A percentile compares a stretch with the other conserved stretches of the same genome.
Conservation (phyloP, 805 yeast species). For the Hyphopichia homilentoma region DNA sequence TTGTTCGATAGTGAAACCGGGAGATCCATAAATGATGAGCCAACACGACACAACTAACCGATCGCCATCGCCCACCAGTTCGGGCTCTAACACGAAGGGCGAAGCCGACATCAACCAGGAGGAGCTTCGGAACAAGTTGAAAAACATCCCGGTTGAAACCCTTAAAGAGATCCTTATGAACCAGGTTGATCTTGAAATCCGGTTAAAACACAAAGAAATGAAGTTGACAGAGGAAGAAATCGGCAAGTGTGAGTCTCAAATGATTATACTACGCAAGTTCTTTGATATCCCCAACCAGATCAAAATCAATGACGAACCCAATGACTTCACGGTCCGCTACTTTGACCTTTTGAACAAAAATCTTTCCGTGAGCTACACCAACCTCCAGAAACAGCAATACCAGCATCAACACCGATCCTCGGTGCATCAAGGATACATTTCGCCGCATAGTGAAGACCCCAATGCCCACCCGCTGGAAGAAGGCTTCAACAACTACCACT, state of each 20-base stretch:
- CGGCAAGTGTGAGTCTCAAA: slow-evolving; percentile 54
- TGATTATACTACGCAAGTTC: slow-evolving; percentile 47
- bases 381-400: slow-evolving; percentile 8
- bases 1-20: too few relatives aligned
- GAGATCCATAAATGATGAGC: too few relatives aligned
- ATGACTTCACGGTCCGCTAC: slow-evolving; percentile 42
- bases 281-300: slow-evolving; percentile 39
- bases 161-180: slow-evolving; percentile 34
- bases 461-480: too few relatives aligned
- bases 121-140: slow-evolving; percentile 7
- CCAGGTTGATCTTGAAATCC: slow-evolving; percentile 56
- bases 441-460: neutral
- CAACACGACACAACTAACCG: too few relatives aligned
- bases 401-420: slow-evolving; percentile 5
- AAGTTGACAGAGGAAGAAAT: slow-evolving; percentile 50
- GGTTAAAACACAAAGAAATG: slow-evolving; percentile 57
- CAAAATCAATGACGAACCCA: slow-evolving; percentile 41
- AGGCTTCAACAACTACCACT: slow-evolving; percentile 3
- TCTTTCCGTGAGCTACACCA: slow-evolving; percentile 29
- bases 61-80: too few relatives aligned
- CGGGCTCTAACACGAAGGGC: neutral
- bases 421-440: neutral
- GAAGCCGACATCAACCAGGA: slow-evolving; percentile 4
- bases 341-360: slow-evolving; percentile 32
- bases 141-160: slow-evolving; percentile 20